Conservation (phyloP, 1,139 yeast species). For the Keqinozyma sinolaborantium region DNA sequence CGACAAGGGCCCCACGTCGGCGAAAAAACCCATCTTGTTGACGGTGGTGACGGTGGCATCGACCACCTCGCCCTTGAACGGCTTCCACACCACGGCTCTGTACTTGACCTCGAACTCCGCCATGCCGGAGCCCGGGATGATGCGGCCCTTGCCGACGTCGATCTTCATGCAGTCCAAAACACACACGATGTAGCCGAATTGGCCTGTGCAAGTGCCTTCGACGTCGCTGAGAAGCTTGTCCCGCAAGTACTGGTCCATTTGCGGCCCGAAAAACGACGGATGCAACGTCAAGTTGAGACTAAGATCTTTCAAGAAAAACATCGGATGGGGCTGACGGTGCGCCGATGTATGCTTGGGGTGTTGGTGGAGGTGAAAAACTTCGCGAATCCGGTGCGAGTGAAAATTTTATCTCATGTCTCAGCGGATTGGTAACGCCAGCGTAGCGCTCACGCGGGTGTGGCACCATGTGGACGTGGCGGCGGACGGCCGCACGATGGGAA, state of each 20-base stretch:
- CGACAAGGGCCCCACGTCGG: constrained; percentile 95
- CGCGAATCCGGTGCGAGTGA: constrained; percentile 2
- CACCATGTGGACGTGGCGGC: constrained; percentile 90
- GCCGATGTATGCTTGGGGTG: neutral
- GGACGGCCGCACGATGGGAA: constrained; percentile 84
- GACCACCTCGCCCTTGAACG: constrained; percentile 97
- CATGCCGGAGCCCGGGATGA: constrained; percentile 84
- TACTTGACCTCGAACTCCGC: constrained; percentile 97
- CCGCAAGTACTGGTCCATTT: constrained; percentile 90
- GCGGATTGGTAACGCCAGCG: constrained; percentile 58
- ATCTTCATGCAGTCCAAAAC: constrained; percentile 93
- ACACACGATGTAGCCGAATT: constrained; percentile 95
- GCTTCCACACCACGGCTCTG: constrained; percentile 97
- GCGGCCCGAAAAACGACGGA: constrained; percentile 97
- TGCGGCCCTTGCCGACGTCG: constrained; percentile 92
- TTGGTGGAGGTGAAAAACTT: constrained; percentile 1
- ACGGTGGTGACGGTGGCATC: constrained; percentile 95
- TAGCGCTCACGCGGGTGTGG: constrained; percentile 87
- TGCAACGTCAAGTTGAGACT: constrained; percentile 89
- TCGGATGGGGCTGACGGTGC: constrained; percentile 7
- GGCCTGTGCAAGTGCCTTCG: constrained; percentile 99
- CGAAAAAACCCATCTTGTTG: constrained; percentile 94
- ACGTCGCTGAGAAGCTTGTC: constrained; percentile 91
- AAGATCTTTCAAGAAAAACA: constrained; percentile 71
- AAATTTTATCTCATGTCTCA: constrained; percentile 44